Percentiles rank a stretch among this genome's conserved stretches.
Conservation (phyloP, 345 rosid genomes). For the Physaria fendleri region DNA sequence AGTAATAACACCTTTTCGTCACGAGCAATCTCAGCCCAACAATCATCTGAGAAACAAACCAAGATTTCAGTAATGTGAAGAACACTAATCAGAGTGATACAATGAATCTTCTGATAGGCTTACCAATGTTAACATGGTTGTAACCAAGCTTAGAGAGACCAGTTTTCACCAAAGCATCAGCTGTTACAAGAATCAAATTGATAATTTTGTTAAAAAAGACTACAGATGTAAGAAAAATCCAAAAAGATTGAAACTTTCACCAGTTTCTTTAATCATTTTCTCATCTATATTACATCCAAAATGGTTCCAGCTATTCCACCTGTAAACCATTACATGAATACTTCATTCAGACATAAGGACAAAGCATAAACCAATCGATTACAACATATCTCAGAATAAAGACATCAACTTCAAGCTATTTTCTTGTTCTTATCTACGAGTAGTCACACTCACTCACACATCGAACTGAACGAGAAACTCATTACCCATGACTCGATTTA, state of each 20-base stretch:
- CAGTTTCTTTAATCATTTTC: conserved; percentile 60
- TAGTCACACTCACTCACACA: too few relatives aligned
- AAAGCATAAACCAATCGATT: background rate
- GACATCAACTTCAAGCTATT: background rate
- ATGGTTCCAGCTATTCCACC: conserved; percentile 99
- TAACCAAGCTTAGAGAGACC: conserved; percentile 83
- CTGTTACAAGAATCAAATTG: conserved; percentile 24
- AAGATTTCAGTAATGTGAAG: background rate
- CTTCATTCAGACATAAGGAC: conserved; percentile 4
- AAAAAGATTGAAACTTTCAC: conserved; percentile 25
- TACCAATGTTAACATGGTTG: conserved; percentile 78
- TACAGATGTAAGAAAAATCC: background rate
- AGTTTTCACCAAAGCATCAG: conserved; percentile 73
- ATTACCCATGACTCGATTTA: too few relatives aligned
- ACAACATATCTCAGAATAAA: background rate
- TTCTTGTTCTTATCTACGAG: background rate
- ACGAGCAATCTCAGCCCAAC: conserved; percentile 88
- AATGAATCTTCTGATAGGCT: background rate
- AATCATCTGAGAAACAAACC: conserved; percentile 56
- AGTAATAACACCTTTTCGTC: conserved; percentile 48
- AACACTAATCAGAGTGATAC: background rate
- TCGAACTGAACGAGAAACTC: too few relatives aligned
- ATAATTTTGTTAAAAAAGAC: background rate
- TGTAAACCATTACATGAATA: conserved; percentile 28
- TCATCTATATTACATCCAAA: conserved; percentile 61